Evolutionary conservation across 768 basidiomycete species (phyloP).

Genomic region (Erythrobasidium yunnanense): DNA sequence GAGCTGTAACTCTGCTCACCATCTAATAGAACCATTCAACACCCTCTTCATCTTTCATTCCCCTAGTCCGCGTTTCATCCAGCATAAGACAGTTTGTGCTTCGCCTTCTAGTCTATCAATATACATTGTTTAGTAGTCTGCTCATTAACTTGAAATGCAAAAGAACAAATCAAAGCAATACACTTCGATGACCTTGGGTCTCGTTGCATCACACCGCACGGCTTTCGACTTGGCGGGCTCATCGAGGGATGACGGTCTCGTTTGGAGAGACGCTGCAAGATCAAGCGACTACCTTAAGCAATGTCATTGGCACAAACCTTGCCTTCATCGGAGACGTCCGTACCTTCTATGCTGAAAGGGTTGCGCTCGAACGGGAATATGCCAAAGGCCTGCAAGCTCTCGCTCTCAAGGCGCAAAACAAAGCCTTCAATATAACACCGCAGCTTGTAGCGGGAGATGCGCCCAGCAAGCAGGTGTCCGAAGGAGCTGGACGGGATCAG

Average conservation of each 20-base stretch:
- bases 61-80: too few relatives aligned
- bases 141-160: too few relatives aligned
- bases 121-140: too few relatives aligned
- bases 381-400: conserved; percentile 5
- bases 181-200: too few relatives aligned
- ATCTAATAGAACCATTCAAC: too few relatives aligned
- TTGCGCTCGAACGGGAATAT: conserved; percentile 13
- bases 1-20: too few relatives aligned
- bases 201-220: too few relatives aligned
- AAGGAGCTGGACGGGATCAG: conserved; percentile 22
- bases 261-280: conserved; percentile 8
- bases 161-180: too few relatives aligned
- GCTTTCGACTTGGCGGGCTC: too few relatives aligned
- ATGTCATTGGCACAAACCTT: conserved; percentile 11
- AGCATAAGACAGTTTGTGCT: too few relatives aligned
- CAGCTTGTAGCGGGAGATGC: conserved; percentile 21
- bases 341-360: conserved; percentile 5
- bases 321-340: conserved; percentile 15
- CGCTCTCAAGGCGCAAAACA: conserved; percentile 21
- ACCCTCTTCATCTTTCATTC: too few relatives aligned
- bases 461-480: conserved; percentile 6
- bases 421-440: background rate
- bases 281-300: background rate
- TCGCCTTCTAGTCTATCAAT: too few relatives aligned
- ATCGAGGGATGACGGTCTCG: background rate